These are phyloP conservation scores for Dryadomyces quercus-mongolicae DNA, from an alignment of 2,329 filamentous ascomycete genomes.

Conservation along the genomic window DNA sequence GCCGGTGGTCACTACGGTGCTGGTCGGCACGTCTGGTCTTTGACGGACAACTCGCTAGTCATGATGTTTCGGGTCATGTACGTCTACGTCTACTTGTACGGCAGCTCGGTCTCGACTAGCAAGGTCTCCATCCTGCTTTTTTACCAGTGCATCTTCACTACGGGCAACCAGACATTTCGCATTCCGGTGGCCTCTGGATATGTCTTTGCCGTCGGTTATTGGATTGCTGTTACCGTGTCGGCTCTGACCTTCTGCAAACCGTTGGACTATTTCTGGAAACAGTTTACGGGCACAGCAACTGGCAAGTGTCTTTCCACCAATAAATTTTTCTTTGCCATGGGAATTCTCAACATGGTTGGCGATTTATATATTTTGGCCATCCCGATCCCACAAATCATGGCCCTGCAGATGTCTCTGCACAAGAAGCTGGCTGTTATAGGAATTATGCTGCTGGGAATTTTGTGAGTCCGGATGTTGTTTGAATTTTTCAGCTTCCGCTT, in stretches of 20 bases:
- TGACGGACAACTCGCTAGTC: too few species aligned
- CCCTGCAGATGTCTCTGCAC: constrained; percentile 27
- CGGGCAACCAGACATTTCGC: not conserved
- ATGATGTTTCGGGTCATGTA: constrained; percentile 13
- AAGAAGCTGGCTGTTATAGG: constrained; percentile 30
- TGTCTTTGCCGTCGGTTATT: constrained; percentile 7
- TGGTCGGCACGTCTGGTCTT: too few species aligned
- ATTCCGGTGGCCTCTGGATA: not conserved
- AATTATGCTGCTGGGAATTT: constrained; percentile 32
- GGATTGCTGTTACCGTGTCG: constrained; percentile 16
- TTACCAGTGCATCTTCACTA: constrained; percentile 13
- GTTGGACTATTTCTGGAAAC: constrained; percentile 7
- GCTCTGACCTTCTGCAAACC: constrained; percentile 14
- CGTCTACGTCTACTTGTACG: constrained; percentile 11
- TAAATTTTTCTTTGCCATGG: constrained; percentile 9
- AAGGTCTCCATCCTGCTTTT: constrained; percentile 16
- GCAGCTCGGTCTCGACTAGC: constrained; percentile 4
- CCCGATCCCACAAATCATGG: constrained; percentile 27
- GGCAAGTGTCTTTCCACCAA: constrained; percentile 8
- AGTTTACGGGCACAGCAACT: constrained; percentile 8
- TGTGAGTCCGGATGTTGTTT: constrained; percentile 10
- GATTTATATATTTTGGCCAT: constrained; percentile 22
- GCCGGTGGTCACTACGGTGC: too few species aligned
- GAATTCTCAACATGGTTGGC: constrained; percentile 18
- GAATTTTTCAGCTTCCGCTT: too few species aligned